Evolutionary conservation across 306 rosid genomes (phyloP), one percentile per base, ranked within the genome.

Genomic region (Cyclanthera cordifolia): DNA sequence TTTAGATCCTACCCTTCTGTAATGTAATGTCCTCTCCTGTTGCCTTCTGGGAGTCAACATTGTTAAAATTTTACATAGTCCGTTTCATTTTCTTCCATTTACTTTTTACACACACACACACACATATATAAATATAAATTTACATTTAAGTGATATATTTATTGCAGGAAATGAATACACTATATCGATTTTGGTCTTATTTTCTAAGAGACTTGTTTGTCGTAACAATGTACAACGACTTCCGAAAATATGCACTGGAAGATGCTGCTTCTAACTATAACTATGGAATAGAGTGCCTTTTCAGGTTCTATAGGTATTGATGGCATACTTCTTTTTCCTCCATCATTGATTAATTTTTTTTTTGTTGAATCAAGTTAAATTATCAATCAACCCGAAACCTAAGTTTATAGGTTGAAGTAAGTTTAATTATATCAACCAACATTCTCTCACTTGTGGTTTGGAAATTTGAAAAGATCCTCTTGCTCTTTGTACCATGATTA

Each of bases 221-320:
- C 64, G 78, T 76, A 71, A 83, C 91, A 8, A 93, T 93, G 97
- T 90, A 93, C 66, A 72, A 86, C 3, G 95, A 93, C 71, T 93
- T 93, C 75, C 85, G 74, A 79, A 93, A 86, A 77, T 80, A 82
- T 72, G 99, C 99, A 16, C 77, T 73, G 74, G 99, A 93, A 77
- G 99, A 93, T 73, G 95, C 97, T 39, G 84, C 86, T 73, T 87
- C 95, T 15, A 86, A 84, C 79, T 93, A 93, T 82, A 77, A 87
- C 80, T 93, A 93, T 78, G 99, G 99, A 56, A 78, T 93, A 5
- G 97, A 93, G 80, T 93, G 99, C 83, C 97, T 93, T 74, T 93
- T 90, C 86, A 86, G 99, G 82, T 86, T 93, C 78, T 93, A 84
- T 78, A 93, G 99, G 99, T 93, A 87, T 73, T 28, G 34, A 30